A percentile compares a stretch with the other conserved stretches of the same genome.
Evolutionary conservation across 371 early-diverging fungal genomes (phyloP).

Genomic region (Globomyces sp.): DNA sequence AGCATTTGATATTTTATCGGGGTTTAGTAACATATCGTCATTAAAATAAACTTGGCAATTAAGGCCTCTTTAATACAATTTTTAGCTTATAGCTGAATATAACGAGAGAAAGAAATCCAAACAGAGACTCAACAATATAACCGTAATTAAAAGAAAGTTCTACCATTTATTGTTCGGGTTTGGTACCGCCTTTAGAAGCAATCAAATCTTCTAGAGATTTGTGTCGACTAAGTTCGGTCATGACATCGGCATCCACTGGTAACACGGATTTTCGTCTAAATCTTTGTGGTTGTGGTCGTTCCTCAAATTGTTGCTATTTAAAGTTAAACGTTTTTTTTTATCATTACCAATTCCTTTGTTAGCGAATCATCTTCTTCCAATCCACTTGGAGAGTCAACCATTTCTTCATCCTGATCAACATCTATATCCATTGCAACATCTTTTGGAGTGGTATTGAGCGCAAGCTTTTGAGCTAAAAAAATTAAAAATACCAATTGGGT

Average conservation of each 20-base stretch:
- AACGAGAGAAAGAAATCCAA: no score
- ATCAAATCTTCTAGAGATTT: slow-evolving; percentile 81
- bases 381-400: slow-evolving; percentile 12
- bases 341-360: slow-evolving; percentile 49
- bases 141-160: no score
- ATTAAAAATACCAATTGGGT: no score
- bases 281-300: slow-evolving; percentile 59
- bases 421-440: no score
- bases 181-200: slow-evolving; percentile 13
- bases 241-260: slow-evolving; percentile 82
- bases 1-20: slow-evolving; percentile 9
- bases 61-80: no score
- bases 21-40: slow-evolving; percentile 9
- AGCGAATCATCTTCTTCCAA: slow-evolving; percentile 44
- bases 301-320: slow-evolving; percentile 65
- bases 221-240: slow-evolving; percentile 79
- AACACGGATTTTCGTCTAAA: slow-evolving; percentile 90
- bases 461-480: no score
- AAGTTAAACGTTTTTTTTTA: not conserved
- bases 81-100: no score
- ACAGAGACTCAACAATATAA: no score
- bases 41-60: not conserved
- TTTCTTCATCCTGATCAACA: slow-evolving; percentile 35
- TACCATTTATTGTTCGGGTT: no score
- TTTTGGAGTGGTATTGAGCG: no score